Evolutionary conservation across 345 rosid species (phyloP).

Genomic region (Mercurialis annua): DNA sequence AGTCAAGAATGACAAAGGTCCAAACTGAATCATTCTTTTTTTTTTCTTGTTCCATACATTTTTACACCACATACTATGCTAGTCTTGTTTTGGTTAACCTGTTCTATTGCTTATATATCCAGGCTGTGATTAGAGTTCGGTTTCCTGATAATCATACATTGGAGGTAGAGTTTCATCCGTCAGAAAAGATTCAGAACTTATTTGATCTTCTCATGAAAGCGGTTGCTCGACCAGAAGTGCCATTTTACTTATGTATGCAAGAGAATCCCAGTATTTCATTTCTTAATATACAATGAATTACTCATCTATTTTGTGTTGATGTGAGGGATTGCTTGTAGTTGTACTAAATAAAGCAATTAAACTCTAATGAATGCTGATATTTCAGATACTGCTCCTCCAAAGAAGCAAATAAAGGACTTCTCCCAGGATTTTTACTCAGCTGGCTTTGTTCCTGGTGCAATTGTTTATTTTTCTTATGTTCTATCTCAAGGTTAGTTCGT

Average conservation of each 20-base stretch:
- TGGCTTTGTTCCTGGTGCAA: slow-evolving; percentile 91
- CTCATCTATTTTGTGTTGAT: not conserved
- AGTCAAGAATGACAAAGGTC: slow-evolving; percentile 71
- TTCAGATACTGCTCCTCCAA: slow-evolving; percentile 91
- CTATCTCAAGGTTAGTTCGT: slow-evolving; percentile 58
- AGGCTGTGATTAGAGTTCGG: slow-evolving; percentile 74
- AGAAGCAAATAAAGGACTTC: slow-evolving; percentile 67
- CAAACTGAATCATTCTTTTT: slow-evolving; percentile 6
- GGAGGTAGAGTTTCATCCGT: slow-evolving; percentile 79
- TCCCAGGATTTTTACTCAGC: slow-evolving; percentile 78
- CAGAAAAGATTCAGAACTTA: slow-evolving; percentile 72
- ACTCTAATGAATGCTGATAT: slow-evolving; percentile 14
- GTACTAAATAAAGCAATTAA: slow-evolving; percentile 1
- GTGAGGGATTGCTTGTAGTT: not conserved
- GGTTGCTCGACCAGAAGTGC: slow-evolving; percentile 54
- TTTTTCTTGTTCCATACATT: slow-evolving; percentile 3
- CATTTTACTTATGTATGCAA: slow-evolving; percentile 73
- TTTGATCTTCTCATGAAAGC: slow-evolving; percentile 63
- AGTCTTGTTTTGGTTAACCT: slow-evolving; percentile 4
- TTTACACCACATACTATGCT: slow-evolving; percentile 5
- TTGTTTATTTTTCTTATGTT: slow-evolving; percentile 75
- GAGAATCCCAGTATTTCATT: not conserved
- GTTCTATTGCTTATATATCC: slow-evolving; percentile 18
- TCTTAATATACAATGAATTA: not conserved
- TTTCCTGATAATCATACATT: slow-evolving; percentile 82